These are phyloP conservation scores for Neophaeococcomyces mojaviensis DNA, from an alignment of 2,329 filamentous ascomycete genomes.

Conservation along the genomic window DNA sequence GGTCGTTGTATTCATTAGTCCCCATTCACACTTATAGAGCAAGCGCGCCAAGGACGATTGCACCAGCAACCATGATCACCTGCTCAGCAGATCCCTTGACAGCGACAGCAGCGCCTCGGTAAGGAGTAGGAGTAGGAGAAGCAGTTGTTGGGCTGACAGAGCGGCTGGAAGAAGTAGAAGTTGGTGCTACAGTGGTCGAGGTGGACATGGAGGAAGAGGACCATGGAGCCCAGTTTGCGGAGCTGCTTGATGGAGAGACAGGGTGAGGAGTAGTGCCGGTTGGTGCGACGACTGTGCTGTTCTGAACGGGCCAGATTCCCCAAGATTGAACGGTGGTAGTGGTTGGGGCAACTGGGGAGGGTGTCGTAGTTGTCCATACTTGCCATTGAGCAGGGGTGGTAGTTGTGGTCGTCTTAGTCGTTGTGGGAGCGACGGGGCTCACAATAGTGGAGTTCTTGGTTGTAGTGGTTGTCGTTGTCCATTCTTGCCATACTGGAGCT, in stretches of 20 bases:
- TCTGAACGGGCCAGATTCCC: too few species aligned
- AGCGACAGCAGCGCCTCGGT: background rate
- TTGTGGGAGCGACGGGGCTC: background rate
- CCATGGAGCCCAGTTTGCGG: background rate
- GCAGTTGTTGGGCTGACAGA: background rate
- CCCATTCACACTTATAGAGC: background rate
- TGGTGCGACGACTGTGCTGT: background rate
- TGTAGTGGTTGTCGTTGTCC: background rate
- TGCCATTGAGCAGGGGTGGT: background rate
- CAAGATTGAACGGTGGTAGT: too few species aligned
- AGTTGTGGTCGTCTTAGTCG: background rate
- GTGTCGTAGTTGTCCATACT: background rate
- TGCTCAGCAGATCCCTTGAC: constrained; percentile 1
- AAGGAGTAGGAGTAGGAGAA: background rate
- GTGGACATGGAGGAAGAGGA: background rate
- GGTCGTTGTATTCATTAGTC: too few species aligned
- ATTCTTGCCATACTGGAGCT: background rate
- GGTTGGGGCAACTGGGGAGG: too few species aligned
- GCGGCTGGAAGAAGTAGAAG: background rate
- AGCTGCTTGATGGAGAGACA: background rate
- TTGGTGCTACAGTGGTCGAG: background rate
- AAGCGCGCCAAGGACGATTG: background rate
- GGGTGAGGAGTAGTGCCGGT: background rate
- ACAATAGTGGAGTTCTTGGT: too few species aligned
- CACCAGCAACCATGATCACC: constrained; percentile 1